Percentiles rank a stretch among this genome's conserved stretches.
Evolutionary conservation across 1,284 basidiomycete species (phyloP).

Genomic region (Fomes fomentarius): DNA sequence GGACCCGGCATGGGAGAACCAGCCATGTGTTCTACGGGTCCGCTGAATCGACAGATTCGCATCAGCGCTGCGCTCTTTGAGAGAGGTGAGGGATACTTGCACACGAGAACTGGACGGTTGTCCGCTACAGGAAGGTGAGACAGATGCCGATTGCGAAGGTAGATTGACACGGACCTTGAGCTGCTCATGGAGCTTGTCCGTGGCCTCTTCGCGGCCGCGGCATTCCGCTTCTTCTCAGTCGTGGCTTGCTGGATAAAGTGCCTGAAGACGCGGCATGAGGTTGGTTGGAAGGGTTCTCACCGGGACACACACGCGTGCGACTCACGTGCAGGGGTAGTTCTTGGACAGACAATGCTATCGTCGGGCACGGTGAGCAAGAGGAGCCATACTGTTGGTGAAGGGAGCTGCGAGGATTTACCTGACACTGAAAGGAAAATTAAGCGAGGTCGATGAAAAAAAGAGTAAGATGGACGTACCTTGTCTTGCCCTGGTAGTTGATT

Average conservation of each 20-base stretch:
- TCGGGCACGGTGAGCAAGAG: constrained; percentile 4
- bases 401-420: constrained; percentile 46
- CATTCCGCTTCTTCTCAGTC: constrained; percentile 75
- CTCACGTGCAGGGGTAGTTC: constrained; percentile 82
- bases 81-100: constrained; percentile 22
- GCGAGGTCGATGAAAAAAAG: background rate
- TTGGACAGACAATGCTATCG: constrained; percentile 77
- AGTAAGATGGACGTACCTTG: constrained; percentile 55
- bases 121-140: constrained; percentile 23
- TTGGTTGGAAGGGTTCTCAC: constrained; percentile 8
- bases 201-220: constrained; percentile 57
- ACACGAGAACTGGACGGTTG: constrained; percentile 21
- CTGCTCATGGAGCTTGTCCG: constrained; percentile 55
- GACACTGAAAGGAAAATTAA: constrained; percentile 39
- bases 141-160: constrained; percentile 8
- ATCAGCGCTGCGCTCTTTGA: constrained; percentile 18
- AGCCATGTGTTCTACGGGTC: constrained; percentile 23
- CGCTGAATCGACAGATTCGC: constrained; percentile 24
- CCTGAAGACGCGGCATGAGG: constrained; percentile 41
- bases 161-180: constrained; percentile 46
- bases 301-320: constrained; percentile 31
- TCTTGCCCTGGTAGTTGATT: constrained; percentile 75
- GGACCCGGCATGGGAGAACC: constrained; percentile 20
- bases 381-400: background rate
- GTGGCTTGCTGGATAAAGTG: constrained; percentile 82